A percentile compares a stretch with the other conserved stretches of the same genome.
phyloP scores from a whole-genome alignment of 495 filamentous ascomycete species.

The Melanomma pulvis-pyrius region DNA sequence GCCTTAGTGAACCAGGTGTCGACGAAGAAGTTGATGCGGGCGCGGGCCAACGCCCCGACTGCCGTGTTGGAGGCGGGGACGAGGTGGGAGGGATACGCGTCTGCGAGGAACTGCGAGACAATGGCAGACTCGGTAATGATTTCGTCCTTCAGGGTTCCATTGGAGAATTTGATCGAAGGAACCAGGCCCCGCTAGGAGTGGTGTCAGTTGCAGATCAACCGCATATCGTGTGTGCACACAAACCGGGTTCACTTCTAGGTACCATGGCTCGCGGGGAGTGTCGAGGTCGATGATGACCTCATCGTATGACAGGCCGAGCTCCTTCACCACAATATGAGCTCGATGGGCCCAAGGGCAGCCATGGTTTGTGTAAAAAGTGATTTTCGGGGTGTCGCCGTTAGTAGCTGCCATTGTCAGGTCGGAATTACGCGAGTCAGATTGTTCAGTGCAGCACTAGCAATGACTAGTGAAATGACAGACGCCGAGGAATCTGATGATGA shows the following conservation, averaged over 20 bases:
- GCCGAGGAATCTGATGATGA: background rate
- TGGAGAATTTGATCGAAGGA: slow-evolving; percentile 66
- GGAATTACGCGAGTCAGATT: slow-evolving; percentile 17
- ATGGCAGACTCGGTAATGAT: slow-evolving; percentile 77
- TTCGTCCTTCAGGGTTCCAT: slow-evolving; percentile 53
- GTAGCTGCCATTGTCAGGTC: slow-evolving; percentile 15
- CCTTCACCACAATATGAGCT: slow-evolving; percentile 74
- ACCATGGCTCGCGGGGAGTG: slow-evolving; percentile 76
- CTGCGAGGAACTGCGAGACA: slow-evolving; percentile 74
- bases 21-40: slow-evolving; percentile 73
- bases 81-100: slow-evolving; percentile 57
- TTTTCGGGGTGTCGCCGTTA: slow-evolving; percentile 43
- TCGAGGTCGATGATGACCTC: slow-evolving; percentile 79
- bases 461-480: slow-evolving; percentile 2
- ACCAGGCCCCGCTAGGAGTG: slow-evolving; percentile 69
- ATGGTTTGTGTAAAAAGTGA: slow-evolving; percentile 74
- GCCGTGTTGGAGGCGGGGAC: slow-evolving; percentile 51
- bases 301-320: slow-evolving; percentile 72
- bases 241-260: slow-evolving; percentile 81
- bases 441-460: background rate
- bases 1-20: slow-evolving; percentile 73
- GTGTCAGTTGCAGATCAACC: background rate
- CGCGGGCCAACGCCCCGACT: slow-evolving; percentile 58
- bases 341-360: slow-evolving; percentile 82
- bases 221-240: slow-evolving; percentile 4